A percentile compares a stretch with the other conserved stretches of the same genome.
Conservation (phyloP, 2,329 filamentous ascomycete genomes). For the Monilinia polystroma region DNA sequence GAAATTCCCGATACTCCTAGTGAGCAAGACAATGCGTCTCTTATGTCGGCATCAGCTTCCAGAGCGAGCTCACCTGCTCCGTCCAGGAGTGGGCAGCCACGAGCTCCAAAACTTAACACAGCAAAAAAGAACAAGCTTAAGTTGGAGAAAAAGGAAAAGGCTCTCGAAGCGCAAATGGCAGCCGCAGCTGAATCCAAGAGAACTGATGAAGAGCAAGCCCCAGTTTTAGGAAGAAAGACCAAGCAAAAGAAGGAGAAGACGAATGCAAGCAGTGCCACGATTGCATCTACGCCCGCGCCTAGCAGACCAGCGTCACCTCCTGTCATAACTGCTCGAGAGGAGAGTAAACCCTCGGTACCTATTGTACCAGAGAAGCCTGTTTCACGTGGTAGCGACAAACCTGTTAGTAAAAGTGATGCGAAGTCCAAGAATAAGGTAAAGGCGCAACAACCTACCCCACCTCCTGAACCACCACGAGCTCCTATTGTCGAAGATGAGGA, state of each 20-base stretch:
- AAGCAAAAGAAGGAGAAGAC: conserved; percentile 76
- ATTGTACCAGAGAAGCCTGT: conserved; percentile 7
- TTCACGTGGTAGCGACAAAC: conserved; percentile 21
- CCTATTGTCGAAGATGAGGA: conserved; percentile 36
- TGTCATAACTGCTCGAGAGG: conserved; percentile 22
- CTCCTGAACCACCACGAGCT: conserved; percentile 29
- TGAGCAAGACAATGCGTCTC: conserved; percentile 71
- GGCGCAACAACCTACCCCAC: conserved; percentile 30
- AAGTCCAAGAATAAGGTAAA: conserved; percentile 34
- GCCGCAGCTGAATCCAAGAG: conserved; percentile 47
- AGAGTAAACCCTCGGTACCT: neutral
- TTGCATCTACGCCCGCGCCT: conserved; percentile 35
- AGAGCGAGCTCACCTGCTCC: conserved; percentile 71
- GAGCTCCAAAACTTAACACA: conserved; percentile 64
- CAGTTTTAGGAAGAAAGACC: conserved; percentile 78
- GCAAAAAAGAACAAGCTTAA: conserved; percentile 76
- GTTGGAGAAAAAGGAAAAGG: conserved; percentile 64
- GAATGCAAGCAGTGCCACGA: conserved; percentile 37
- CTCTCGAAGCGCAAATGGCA: conserved; percentile 51
- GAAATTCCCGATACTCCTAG: conserved; percentile 72
- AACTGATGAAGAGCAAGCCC: conserved; percentile 56
- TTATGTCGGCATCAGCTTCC: conserved; percentile 70
- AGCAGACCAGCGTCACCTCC: conserved; percentile 36
- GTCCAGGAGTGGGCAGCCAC: conserved; percentile 56
- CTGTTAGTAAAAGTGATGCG: conserved; percentile 26